phyloP scores from a whole-genome alignment of 2,329 filamentous ascomycete species.

The Exophiala dermatitidis region DNA sequence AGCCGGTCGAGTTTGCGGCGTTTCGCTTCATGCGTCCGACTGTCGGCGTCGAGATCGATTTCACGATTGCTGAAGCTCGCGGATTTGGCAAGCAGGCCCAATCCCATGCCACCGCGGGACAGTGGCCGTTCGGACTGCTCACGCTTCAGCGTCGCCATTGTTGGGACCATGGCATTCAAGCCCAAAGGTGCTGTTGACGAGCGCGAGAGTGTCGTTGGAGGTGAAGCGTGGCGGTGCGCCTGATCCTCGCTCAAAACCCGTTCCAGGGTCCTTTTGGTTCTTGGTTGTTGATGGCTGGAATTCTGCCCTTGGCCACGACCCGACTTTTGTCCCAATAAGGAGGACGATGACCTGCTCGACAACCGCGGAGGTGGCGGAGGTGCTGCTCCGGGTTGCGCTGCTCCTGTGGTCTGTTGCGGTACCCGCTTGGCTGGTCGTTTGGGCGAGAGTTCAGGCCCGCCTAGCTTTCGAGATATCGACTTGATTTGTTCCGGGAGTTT shows the following conservation, averaged over 20 bases:
- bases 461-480: slow-evolving; percentile 42
- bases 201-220: slow-evolving; percentile 36
- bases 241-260: slow-evolving; percentile 43
- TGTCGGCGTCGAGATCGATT: slow-evolving; percentile 42
- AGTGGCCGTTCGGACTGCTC: slow-evolving; percentile 38
- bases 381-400: background rate
- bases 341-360: slow-evolving; percentile 46
- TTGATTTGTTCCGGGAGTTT: slow-evolving; percentile 44
- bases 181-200: slow-evolving; percentile 36
- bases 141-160: slow-evolving; percentile 34
- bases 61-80: slow-evolving; percentile 43
- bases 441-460: slow-evolving; percentile 35
- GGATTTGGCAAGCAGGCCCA: slow-evolving; percentile 35
- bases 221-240: slow-evolving; percentile 29
- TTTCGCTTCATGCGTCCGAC: slow-evolving; percentile 41
- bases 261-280: slow-evolving; percentile 37
- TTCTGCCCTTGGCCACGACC: background rate
- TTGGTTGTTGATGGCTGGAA: slow-evolving; percentile 30
- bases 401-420: background rate
- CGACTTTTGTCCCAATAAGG: slow-evolving; percentile 30
- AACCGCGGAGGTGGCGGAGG: slow-evolving; percentile 30
- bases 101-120: slow-evolving; percentile 34
- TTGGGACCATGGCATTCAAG: slow-evolving; percentile 27
- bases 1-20: slow-evolving; percentile 41
- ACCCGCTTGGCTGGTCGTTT: slow-evolving; percentile 26